These are phyloP conservation scores for Russula emetica DNA, from an alignment of 768 basidiomycete species.

Conservation along the genomic window DNA sequence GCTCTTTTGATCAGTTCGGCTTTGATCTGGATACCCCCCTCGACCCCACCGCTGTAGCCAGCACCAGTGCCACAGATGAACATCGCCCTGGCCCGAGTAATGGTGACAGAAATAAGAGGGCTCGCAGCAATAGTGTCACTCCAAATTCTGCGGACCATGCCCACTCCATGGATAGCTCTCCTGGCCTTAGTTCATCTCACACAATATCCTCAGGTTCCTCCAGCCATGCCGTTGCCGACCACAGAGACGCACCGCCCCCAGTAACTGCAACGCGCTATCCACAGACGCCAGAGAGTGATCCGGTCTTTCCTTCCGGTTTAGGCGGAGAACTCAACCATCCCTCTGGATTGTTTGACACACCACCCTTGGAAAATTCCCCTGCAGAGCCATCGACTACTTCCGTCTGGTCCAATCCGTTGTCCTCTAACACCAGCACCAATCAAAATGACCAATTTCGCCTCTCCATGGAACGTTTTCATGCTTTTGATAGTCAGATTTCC, in stretches of 20 bases:
- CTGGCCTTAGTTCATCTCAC: slow-evolving; percentile 19
- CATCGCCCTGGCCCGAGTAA: slow-evolving; percentile 25
- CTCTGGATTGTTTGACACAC: slow-evolving; percentile 9
- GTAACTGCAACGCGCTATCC: slow-evolving; percentile 1
- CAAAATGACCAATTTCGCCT: slow-evolving; percentile 27
- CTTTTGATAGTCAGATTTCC: slow-evolving; percentile 29
- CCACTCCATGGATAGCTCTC: slow-evolving; percentile 14
- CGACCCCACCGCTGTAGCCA: slow-evolving; percentile 29
- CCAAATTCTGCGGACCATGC: slow-evolving; percentile 18
- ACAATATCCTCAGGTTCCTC: slow-evolving; percentile 9
- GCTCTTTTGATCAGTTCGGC: slow-evolving; percentile 55
- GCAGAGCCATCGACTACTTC: slow-evolving; percentile 10
- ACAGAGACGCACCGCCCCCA: slow-evolving; percentile 9
- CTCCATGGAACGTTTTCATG: slow-evolving; percentile 29
- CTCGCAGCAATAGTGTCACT: slow-evolving; percentile 24
- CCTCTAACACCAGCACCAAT: slow-evolving; percentile 5
- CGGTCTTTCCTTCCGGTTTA: slow-evolving; percentile 7
- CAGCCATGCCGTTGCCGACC: slow-evolving; percentile 10
- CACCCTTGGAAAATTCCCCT: slow-evolving; percentile 1
- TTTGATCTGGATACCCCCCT: slow-evolving; percentile 51
- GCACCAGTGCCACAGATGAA: slow-evolving; percentile 31
- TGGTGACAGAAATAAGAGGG: slow-evolving; percentile 26
- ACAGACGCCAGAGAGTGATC: slow-evolving; percentile 9
- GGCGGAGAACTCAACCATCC: slow-evolving; percentile 4
- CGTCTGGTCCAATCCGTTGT: slow-evolving; percentile 7